Percentiles rank a stretch among this genome's conserved stretches.
These are phyloP conservation scores for Comarum palustre DNA, from an alignment of 306 rosid genomes.

Conservation along the genomic window DNA sequence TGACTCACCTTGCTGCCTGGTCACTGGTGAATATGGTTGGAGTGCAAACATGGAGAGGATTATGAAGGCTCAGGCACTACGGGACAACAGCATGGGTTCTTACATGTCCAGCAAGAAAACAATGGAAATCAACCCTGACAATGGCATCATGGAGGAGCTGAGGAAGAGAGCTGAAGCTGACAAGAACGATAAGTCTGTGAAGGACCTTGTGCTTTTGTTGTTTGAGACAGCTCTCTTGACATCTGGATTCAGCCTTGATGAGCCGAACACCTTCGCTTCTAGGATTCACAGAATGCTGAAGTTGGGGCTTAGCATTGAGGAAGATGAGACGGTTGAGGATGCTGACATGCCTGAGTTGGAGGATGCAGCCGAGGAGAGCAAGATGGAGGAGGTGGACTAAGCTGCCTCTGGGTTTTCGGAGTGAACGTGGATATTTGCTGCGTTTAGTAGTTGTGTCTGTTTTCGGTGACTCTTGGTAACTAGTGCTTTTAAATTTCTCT, in stretches of 20 bases:
- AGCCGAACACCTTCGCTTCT: constrained; percentile 59
- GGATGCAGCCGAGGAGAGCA: constrained; percentile 66
- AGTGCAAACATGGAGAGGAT: constrained; percentile 73
- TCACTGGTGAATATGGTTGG: constrained; percentile 75
- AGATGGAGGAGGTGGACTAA: constrained; percentile 76
- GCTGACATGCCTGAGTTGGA: constrained; percentile 62
- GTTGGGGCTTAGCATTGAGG: constrained; percentile 62
- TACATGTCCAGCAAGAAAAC: constrained; percentile 80
- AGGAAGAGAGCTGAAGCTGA: constrained; percentile 69
- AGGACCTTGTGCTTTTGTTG: constrained; percentile 60
- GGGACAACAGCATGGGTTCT: constrained; percentile 60
- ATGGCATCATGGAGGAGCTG: constrained; percentile 69
- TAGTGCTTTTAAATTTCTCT: no score
- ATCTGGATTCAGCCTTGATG: constrained; percentile 71
- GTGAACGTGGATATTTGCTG: neutral
- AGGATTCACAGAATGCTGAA: constrained; percentile 74
- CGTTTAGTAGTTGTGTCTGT: neutral
- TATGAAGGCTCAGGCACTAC: constrained; percentile 71
- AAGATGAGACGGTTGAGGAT: constrained; percentile 48
- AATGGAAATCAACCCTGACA: constrained; percentile 70
- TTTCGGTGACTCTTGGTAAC: neutral
- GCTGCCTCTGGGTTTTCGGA: neutral
- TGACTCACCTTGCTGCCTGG: constrained; percentile 70
- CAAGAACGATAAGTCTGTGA: constrained; percentile 58
- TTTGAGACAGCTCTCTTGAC: constrained; percentile 62